Conservation (phyloP, 352 stramenopile genomes). For the Pythium aristosporum region DNA sequence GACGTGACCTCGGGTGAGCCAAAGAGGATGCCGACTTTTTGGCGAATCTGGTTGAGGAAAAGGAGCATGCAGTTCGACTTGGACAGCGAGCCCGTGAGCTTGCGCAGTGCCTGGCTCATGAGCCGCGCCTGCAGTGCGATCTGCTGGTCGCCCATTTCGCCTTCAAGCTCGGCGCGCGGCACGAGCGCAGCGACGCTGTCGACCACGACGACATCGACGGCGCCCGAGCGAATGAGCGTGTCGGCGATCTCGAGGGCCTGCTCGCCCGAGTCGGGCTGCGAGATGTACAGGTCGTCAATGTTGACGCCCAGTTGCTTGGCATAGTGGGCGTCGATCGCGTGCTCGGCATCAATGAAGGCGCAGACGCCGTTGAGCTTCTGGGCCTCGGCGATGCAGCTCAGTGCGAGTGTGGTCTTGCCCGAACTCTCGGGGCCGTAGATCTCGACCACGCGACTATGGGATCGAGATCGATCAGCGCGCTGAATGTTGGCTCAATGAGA, state of each 20-base stretch:
- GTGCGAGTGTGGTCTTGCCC: constrained; percentile 97
- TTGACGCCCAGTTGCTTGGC: constrained; percentile 92
- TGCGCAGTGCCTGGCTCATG: constrained; percentile 97
- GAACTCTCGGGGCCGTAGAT: constrained; percentile 98
- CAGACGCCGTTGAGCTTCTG: constrained; percentile 93
- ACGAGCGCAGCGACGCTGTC: constrained; percentile 98
- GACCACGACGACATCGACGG: constrained; percentile 97
- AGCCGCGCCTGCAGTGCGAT: constrained; percentile 97
- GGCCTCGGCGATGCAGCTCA: constrained; percentile 95
- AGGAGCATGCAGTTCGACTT: constrained; percentile 97
- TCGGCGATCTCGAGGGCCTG: constrained; percentile 99
- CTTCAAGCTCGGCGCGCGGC: constrained; percentile 94
- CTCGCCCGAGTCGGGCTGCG: constrained; percentile 97
- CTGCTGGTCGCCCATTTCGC: constrained; percentile 95
- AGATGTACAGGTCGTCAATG: constrained; percentile 96
- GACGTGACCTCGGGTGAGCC: constrained; percentile 97
- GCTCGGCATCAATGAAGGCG: constrained; percentile 98
- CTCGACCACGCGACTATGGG: constrained; percentile 93
- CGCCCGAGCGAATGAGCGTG: constrained; percentile 94
- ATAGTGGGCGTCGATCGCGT: constrained; percentile 97
- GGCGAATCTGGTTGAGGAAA: constrained; percentile 98
- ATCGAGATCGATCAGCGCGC: neutral
- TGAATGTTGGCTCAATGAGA: neutral
- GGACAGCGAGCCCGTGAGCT: constrained; percentile 95
- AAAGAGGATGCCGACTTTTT: constrained; percentile 98